Base-by-base conservation (phyloP, 768 basidiomycete species). In the Suillus cothurnatus region DNA sequence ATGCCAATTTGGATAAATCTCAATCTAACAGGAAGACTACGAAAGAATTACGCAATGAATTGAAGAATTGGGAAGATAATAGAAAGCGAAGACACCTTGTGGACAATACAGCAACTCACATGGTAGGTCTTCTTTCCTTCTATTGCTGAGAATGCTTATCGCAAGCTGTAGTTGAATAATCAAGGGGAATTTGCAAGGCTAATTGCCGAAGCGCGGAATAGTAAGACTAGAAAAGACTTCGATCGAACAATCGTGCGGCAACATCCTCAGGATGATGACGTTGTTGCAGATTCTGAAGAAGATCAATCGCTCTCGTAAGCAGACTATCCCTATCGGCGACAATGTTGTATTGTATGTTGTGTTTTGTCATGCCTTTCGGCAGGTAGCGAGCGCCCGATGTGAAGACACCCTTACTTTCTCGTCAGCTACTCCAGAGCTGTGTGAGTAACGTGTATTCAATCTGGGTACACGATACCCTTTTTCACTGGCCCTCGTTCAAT, bases 1-100 rank as follows among this genome's bases (percentile, higher is more conserved):
- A 92, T 66, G 85, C 89, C 34, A 92, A 92, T 71, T 79, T 90
- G 11, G 91, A 92, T 76, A 84, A 83, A 67, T 80, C 81, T 23
- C 60, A 68, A 2, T 58, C 68, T 21, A 77, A 82, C 53, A 81
- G 88, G 34, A 85, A 84, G 71, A 79, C 78, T 21, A 73, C 79
- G 62, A 66, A 72, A 1, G 82, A 84, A 41, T 80, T 92, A 17
- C 80, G 81, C 49, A 71, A 70, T 49, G 88, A 90, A 39, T 71
- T 92, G 71, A 83, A 79, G 67, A 77, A 74, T 68, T 88, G 87
- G 87, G 90, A 91, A 67, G 85, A 81, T 63, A 79, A 74, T 62
- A 80, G 75, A 61, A 85, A 81, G 34, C 74, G 73, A 53, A 78
- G 68, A 41, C 64, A 63, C 28, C 64, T 73, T 21, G 79, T 84